These are phyloP conservation scores for Lathyrus oleraceus DNA, from an alignment of 306 rosid genomes.

Conservation along the genomic window DNA sequence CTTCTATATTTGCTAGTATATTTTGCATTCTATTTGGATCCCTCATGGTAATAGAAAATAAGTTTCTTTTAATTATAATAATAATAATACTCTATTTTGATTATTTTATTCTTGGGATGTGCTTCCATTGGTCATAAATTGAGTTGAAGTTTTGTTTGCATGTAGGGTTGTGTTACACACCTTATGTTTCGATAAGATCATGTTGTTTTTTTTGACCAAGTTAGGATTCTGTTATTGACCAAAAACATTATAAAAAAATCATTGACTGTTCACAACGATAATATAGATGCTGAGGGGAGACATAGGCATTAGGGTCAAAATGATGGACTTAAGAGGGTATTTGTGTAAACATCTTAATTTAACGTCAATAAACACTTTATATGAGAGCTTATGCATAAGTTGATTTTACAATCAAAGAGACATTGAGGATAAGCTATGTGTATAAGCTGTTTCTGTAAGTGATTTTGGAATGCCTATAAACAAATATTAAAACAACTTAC, in stretches of 20 bases:
- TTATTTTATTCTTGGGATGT: slow-evolving; percentile 10
- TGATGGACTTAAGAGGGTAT: background rate
- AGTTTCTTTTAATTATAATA: slow-evolving; percentile 10
- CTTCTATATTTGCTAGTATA: slow-evolving; percentile 31
- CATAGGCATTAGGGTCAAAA: background rate
- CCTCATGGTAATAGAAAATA: slow-evolving; percentile 4
- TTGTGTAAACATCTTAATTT: background rate
- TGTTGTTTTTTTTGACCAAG: slow-evolving; percentile 8
- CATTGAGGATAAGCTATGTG: background rate
- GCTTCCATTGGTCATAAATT: slow-evolving; percentile 5
- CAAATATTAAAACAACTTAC: background rate
- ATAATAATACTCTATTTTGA: slow-evolving; percentile 8
- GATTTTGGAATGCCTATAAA: background rate
- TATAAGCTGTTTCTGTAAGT: background rate
- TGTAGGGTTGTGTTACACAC: slow-evolving; percentile 6
- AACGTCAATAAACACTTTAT: background rate
- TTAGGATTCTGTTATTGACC: slow-evolving; percentile 18
- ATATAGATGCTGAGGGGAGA: slow-evolving; percentile 9
- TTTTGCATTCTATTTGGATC: slow-evolving; percentile 28
- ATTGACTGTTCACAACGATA: slow-evolving; percentile 6
- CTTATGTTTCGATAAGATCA: slow-evolving; percentile 17
- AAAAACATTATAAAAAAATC: background rate
- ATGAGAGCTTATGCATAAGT: background rate
- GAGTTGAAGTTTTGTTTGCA: slow-evolving; percentile 6
- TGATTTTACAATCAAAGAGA: background rate